These are phyloP conservation scores for Lunasporangiospora selenospora DNA, from an alignment of 192 early-diverging fungal species.

Conservation along the genomic window DNA sequence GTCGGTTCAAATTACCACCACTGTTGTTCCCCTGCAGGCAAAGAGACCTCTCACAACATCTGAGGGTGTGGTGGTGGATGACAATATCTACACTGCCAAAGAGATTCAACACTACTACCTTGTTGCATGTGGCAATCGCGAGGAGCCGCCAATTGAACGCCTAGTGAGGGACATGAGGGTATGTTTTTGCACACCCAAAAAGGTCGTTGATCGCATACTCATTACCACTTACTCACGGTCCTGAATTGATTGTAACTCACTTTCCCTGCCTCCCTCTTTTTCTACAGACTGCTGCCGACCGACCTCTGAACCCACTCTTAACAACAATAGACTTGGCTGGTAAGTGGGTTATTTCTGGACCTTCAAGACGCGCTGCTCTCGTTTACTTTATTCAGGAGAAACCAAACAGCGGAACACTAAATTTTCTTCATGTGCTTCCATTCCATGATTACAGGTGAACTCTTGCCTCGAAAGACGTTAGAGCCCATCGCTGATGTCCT, in stretches of 20 bases:
- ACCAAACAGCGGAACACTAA: too few relatives aligned
- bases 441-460: conserved; percentile 53
- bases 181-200: conserved; percentile 5
- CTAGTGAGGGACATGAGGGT: conserved; percentile 36
- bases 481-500: conserved; percentile 80
- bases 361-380: too few relatives aligned
- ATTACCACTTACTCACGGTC: too few relatives aligned
- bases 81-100: conserved; percentile 48
- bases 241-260: too few relatives aligned
- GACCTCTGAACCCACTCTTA: conserved; percentile 28
- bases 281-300: conserved; percentile 7
- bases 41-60: conserved; percentile 20
- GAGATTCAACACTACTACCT: conserved; percentile 54
- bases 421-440: too few relatives aligned
- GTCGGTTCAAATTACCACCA: neutral
- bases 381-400: too few relatives aligned
- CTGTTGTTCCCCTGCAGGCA: conserved; percentile 10
- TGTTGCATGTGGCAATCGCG: conserved; percentile 47
- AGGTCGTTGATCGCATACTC: too few relatives aligned
- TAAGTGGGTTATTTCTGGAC: too few relatives aligned
- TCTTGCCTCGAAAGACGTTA: conserved; percentile 60
- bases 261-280: neutral
- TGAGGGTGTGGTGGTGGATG: conserved; percentile 32
- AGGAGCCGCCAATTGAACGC: conserved; percentile 49
- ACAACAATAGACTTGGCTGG: conserved; percentile 37